Evolutionary conservation across 345 rosid genomes (phyloP), one percentile per base, ranked within the genome.

Genomic region (Boechera retrofracta): DNA sequence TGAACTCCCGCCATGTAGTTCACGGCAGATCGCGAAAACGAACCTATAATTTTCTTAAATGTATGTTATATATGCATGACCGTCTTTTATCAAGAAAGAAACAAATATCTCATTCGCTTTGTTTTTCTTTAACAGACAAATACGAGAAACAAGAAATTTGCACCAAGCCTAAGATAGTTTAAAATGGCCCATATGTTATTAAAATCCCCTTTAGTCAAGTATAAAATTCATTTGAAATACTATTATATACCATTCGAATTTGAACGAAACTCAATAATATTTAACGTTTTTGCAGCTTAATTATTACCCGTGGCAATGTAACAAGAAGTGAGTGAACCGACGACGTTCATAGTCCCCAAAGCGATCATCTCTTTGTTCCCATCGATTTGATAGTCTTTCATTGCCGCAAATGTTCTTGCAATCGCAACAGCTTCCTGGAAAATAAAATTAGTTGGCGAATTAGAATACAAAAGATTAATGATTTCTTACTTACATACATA

Each of bases 351-450:
- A 44, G 89, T 57, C 69, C 99, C 98, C n/a, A 95, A 64, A 16
- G 99, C 97, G 24, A 95, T 85, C 99, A 92, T 95, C 83, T 95
- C 98, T 81, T 91, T 95, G 89, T 92, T 95, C 29, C 99, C 99
- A 69, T 95, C 99, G 13, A 95, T 73, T 35, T 91, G 92, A 75
- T 95, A 92, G 77, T 95, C 96, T 69, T 95, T 92, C 98, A 89
- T 88, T 67, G 89, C 65, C 7, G 99, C 98, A 79, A 95, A 95
- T 26, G 98, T 95, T 85, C 99, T 89, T 74, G 89, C 99, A 72
- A 95, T 95, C 2, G 98, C 98, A 64, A 83, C 80, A 29, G 99
- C 99, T 85, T 95, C 99, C 98, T 91, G 61, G 42, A 49, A 71
- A 52, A 47, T 6, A 7, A 47, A 1, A 6, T 59, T 21, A 18